These are phyloP conservation scores for Silene uniflora DNA, from an alignment of 148 eudicot species.

Conservation along the genomic window DNA sequence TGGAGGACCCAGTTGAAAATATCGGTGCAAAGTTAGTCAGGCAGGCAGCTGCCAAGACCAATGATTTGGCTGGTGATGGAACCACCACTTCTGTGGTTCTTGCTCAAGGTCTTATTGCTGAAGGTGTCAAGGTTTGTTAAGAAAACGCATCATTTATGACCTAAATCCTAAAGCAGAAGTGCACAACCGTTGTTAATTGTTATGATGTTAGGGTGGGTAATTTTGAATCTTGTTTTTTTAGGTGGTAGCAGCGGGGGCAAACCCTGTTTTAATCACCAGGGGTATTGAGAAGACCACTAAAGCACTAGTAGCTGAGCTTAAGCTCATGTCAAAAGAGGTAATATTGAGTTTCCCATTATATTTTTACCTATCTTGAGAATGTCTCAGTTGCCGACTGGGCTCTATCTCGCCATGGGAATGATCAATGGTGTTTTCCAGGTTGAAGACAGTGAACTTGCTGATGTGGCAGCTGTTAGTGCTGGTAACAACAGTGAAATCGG, in stretches of 20 bases:
- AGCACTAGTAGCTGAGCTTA: slow-evolving; percentile 85
- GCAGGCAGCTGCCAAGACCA: slow-evolving; percentile 95
- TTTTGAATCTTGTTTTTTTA: slow-evolving; percentile 16
- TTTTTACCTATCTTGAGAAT: slow-evolving; percentile 20
- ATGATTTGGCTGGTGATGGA: slow-evolving; percentile 98
- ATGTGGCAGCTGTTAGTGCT: slow-evolving; percentile 98
- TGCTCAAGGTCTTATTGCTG: slow-evolving; percentile 87
- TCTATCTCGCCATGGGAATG: too few species aligned
- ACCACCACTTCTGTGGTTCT: slow-evolving; percentile 93
- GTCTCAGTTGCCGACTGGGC: not conserved
- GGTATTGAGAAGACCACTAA: slow-evolving; percentile 91
- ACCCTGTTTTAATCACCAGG: slow-evolving; percentile 85
- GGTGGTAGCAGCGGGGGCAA: slow-evolving; percentile 98
- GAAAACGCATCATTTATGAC: not conserved
- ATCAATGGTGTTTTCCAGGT: slow-evolving; percentile 34
- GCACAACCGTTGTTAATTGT: too few species aligned
- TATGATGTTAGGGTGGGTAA: not conserved
- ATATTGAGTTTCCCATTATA: slow-evolving; percentile 42
- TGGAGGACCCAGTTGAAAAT: slow-evolving; percentile 88
- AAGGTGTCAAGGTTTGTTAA: slow-evolving; percentile 48
- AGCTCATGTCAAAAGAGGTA: slow-evolving; percentile 75
- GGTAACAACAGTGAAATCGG: slow-evolving; percentile 94
- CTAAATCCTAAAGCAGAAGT: too few species aligned
- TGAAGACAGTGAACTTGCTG: slow-evolving; percentile 81
- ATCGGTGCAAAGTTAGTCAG: slow-evolving; percentile 95